Conservation (phyloP, 2,329 filamentous ascomycete species). For the Xylariaceae sp. region DNA sequence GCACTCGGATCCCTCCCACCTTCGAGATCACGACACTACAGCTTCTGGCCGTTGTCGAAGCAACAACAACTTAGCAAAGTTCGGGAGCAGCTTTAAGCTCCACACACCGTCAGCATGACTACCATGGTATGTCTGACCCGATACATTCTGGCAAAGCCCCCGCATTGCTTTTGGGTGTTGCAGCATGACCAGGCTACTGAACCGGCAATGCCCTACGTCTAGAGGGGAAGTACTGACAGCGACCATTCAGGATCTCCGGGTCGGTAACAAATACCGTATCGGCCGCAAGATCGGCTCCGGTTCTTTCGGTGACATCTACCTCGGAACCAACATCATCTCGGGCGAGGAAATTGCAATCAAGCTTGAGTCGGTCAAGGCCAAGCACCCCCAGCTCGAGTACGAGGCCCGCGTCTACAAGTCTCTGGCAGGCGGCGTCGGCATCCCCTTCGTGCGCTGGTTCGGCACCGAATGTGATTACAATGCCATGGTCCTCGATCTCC, state of each 20-base stretch:
- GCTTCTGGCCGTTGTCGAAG: background rate
- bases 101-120: constrained; percentile 29
- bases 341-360: constrained; percentile 99
- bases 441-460: constrained; percentile 99
- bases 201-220: background rate
- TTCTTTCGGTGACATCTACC: constrained; percentile 97
- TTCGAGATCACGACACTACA: background rate
- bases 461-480: constrained; percentile 99
- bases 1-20: background rate
- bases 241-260: constrained; percentile 77
- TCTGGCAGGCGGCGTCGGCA: constrained; percentile 93
- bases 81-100: constrained; percentile 16
- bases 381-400: constrained; percentile 98
- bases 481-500: constrained; percentile 97
- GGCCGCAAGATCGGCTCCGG: constrained; percentile 98
- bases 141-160: too few species aligned
- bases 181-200: background rate
- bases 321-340: constrained; percentile 99
- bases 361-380: constrained; percentile 98
- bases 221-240: constrained; percentile 13
- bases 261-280: constrained; percentile 99
- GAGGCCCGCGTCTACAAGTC: constrained; percentile 91
- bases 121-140: constrained; percentile 32
- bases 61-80: too few species aligned
- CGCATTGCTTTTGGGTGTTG: background rate